These are phyloP conservation scores for Hericium rajendrae DNA, from an alignment of 768 basidiomycete species.

Conservation along the genomic window DNA sequence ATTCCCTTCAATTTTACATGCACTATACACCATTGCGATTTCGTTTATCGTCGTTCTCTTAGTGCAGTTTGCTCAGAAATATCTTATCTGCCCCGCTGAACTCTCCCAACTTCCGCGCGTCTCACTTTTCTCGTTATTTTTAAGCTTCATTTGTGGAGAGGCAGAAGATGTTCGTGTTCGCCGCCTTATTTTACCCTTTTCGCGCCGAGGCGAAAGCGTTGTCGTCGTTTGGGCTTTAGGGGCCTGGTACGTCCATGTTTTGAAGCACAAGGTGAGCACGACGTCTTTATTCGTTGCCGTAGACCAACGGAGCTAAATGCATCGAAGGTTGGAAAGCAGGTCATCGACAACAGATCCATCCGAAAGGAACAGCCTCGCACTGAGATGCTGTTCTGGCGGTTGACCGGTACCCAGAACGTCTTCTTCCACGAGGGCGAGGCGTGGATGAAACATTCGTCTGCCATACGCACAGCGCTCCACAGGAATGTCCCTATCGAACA, in stretches of 20 bases:
- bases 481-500: slow-evolving; percentile 25
- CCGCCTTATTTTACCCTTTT: background rate
- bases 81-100: background rate
- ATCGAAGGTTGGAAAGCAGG: background rate
- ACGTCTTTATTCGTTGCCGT: background rate
- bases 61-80: background rate
- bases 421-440: slow-evolving; percentile 29
- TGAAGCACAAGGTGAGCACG: slow-evolving; percentile 24
- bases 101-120: background rate
- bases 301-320: background rate
- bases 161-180: background rate
- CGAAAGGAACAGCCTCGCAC: background rate
- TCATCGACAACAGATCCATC: background rate
- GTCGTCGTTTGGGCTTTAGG: slow-evolving; percentile 31
- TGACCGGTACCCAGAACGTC: slow-evolving; percentile 20
- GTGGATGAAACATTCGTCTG: slow-evolving; percentile 28
- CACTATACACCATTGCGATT: too few relatives aligned
- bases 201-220: slow-evolving; percentile 13
- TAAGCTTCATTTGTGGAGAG: background rate
- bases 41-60: too few relatives aligned
- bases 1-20: too few relatives aligned
- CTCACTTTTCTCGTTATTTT: background rate
- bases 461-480: slow-evolving; percentile 26
- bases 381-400: background rate
- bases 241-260: slow-evolving; percentile 31